Percentiles rank a stretch among this genome's conserved stretches.
These are phyloP conservation scores for Helicostylum pulchrum DNA, from an alignment of 192 early-diverging fungal genomes.

Conservation along the genomic window DNA sequence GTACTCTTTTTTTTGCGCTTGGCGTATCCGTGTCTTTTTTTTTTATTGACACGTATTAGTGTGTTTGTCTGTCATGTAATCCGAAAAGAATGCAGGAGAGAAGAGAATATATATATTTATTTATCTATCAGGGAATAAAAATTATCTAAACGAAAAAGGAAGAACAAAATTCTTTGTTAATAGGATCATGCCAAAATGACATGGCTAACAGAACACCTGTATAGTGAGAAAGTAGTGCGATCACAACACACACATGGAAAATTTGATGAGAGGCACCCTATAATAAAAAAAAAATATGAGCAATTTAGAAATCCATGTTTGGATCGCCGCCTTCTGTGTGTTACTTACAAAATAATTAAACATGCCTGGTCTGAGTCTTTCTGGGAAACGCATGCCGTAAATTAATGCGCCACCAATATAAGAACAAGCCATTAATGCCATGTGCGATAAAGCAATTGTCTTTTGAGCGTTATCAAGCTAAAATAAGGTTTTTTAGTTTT, in stretches of 20 bases:
- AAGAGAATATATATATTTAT: neutral
- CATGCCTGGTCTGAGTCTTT: neutral
- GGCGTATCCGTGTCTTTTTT: too few species aligned
- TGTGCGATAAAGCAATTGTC: constrained; percentile 60
- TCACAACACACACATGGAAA: constrained; percentile 80
- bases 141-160: neutral
- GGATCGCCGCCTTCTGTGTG: neutral
- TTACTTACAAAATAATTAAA: constrained; percentile 18
- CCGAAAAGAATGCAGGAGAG: neutral
- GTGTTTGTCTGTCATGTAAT: too few species aligned
- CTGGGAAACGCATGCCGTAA: constrained; percentile 55
- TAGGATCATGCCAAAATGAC: constrained; percentile 46
- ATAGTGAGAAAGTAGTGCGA: constrained; percentile 70
- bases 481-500: constrained; percentile 3
- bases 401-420: constrained; percentile 85
- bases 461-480: constrained; percentile 17
- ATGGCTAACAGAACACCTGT: constrained; percentile 62
- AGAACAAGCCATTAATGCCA: constrained; percentile 68
- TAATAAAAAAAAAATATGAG: constrained; percentile 12
- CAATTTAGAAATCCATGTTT: neutral
- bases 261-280: constrained; percentile 87
- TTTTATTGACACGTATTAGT: too few species aligned
- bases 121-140: neutral
- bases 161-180: constrained; percentile 10
- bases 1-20: neutral